Base-by-base conservation (phyloP, 1,284 basidiomycete species). In the Acaromyces ingoldii region DNA sequence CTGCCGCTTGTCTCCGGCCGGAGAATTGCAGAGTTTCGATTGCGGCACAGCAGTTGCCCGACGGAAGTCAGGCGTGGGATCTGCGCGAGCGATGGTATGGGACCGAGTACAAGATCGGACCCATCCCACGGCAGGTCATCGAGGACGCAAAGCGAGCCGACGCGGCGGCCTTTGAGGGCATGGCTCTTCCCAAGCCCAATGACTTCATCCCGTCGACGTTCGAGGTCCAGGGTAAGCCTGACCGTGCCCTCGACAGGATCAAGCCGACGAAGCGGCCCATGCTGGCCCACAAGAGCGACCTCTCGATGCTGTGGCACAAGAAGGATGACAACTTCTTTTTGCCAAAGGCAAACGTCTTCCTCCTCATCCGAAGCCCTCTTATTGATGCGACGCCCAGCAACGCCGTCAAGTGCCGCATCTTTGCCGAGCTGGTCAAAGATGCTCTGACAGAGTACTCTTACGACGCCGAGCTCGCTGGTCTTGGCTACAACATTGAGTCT, bases 381-480 rank as follows among this genome's bases (percentile, higher is more conserved):
- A 70, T 77, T 55, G 76, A 78, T 52, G 60, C 63, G 1, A 72
- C 71, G 2, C 67, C 77, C 1, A 48, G 61, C 15, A 63, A 70
- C 10, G 68, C 73, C 28, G 67, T 58, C 58, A 88, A 72, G 51
- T 70, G 75, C 15, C 72, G 89, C 49, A 79, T 98, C n/a, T 88
- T 86, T 72, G 81, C 85, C 41, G 88, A 92, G 66, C 81, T 98
- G 26, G 86, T 97, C 64, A 85, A 84, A 34, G 95, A 99, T 72
- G 83, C 87, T 0, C 82, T 96, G 48, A 86, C 85, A 9, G 93
- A 98, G 77, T 91, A 87, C 70, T 82, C 89, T 0, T 98, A 98
- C 75, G 88, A 92, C 67, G 95, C 95, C 6, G 86, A 89, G 48
- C 81, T 98, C 17, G 95, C 92, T 26, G 91, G 91, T 13, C 80